phyloP scores from a whole-genome alignment of 1,284 basidiomycete genomes.

The Puccinia novopanici region DNA sequence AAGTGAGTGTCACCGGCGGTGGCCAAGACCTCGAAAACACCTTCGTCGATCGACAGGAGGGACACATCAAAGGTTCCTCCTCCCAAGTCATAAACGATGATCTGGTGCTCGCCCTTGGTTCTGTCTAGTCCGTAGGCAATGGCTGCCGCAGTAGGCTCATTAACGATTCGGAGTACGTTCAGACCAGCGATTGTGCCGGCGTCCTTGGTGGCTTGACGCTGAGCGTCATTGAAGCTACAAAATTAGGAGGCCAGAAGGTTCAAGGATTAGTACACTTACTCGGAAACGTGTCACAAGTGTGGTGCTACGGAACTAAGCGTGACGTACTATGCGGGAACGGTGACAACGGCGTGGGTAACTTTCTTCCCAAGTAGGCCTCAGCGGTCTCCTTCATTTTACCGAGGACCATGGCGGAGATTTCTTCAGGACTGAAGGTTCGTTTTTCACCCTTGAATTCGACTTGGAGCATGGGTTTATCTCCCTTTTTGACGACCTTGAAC shows the following conservation, averaged over 20 bases:
- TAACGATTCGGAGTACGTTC: conserved; percentile 93
- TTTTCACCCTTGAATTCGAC: conserved; percentile 65
- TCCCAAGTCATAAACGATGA: conserved; percentile 97
- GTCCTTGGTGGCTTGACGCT: conserved; percentile 93
- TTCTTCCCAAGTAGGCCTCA: conserved; percentile 94
- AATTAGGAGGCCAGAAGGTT: conserved; percentile 83
- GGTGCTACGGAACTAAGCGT: conserved; percentile 71
- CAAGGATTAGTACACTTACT: conserved; percentile 97
- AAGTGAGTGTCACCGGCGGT: conserved; percentile 99
- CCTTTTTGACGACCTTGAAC: conserved; percentile 81
- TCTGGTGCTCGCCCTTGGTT: conserved; percentile 87
- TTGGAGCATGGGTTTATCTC: conserved; percentile 78
- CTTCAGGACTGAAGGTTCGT: conserved; percentile 73
- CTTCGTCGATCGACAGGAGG: conserved; percentile 94
- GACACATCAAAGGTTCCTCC: conserved; percentile 99
- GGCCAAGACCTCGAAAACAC: conserved; percentile 98
- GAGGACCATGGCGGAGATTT: conserved; percentile 96
- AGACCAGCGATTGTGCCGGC: conserved; percentile 85
- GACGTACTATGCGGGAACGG: conserved; percentile 91
- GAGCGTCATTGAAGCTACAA: conserved; percentile 98
- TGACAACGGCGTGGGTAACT: conserved; percentile 83
- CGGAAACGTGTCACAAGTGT: conserved; percentile 93
- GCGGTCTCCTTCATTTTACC: conserved; percentile 98
- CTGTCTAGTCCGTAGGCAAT: conserved; percentile 88
- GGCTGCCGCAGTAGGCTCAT: conserved; percentile 91